Conservation (phyloP, 176 grass and related monocot genomes). For the Rhipidocladum racemiflorum region DNA sequence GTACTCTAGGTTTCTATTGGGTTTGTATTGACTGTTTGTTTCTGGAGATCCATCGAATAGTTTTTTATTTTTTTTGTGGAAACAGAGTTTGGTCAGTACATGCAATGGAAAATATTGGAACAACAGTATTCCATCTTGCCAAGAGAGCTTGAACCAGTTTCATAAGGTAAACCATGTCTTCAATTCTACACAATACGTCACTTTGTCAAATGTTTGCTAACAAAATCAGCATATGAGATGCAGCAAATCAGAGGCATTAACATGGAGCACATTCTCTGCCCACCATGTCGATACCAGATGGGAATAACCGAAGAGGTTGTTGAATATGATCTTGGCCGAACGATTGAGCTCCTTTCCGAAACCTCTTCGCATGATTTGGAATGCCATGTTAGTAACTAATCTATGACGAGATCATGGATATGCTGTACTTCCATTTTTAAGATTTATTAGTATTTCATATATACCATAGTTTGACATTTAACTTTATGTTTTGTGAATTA, state of each 20-base stretch:
- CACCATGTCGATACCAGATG: slow-evolving; percentile 49
- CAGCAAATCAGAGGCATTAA: slow-evolving; percentile 62
- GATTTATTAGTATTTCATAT: neutral
- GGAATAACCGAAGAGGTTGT: slow-evolving; percentile 39
- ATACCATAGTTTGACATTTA: neutral
- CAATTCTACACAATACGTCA: neutral
- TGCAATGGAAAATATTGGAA: slow-evolving; percentile 60
- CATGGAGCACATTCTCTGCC: slow-evolving; percentile 51
- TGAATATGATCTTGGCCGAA: slow-evolving; percentile 41
- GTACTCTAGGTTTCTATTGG: no score
- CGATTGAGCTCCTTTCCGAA: slow-evolving; percentile 15
- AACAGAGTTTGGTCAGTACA: slow-evolving; percentile 45
- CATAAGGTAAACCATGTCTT: slow-evolving; percentile 17
- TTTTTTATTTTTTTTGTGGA: neutral
- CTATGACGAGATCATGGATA: neutral
- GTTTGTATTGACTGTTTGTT: neutral
- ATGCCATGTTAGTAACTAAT: slow-evolving; percentile 36
- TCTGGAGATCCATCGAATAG: neutral
- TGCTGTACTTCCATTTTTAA: neutral
- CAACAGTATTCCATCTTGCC: slow-evolving; percentile 42
- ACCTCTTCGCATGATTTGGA: neutral
- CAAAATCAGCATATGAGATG: neutral
- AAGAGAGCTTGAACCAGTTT: slow-evolving; percentile 41
- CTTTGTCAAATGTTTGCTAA: neutral
- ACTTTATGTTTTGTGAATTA: neutral